A percentile compares a stretch with the other conserved stretches of the same genome.
Conservation (phyloP, 352 stramenopile species). For the Elongisporangium anandrum region DNA sequence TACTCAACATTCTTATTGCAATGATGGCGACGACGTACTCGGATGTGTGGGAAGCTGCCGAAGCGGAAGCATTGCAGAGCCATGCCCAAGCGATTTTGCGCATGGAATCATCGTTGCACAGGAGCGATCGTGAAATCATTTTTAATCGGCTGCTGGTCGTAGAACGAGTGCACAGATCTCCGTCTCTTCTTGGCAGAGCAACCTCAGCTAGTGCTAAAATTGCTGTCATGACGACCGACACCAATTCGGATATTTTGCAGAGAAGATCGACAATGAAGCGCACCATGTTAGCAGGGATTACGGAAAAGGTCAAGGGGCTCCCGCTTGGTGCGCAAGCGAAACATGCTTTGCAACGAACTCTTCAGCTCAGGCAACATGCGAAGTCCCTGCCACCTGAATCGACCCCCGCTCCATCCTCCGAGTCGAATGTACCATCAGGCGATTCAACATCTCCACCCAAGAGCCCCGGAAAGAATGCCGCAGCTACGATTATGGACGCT, state of each 20-base stretch:
- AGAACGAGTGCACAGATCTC: not conserved
- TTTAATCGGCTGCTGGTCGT: constrained; percentile 31
- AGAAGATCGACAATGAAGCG: constrained; percentile 23
- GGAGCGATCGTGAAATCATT: constrained; percentile 25
- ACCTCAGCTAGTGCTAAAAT: constrained; percentile 6
- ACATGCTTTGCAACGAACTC: constrained; percentile 6
- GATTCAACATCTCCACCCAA: not conserved
- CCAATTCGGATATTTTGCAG: constrained; percentile 9
- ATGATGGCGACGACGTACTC: constrained; percentile 70
- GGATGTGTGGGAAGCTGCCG: constrained; percentile 50
- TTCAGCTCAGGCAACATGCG: not conserved
- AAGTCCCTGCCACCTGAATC: not conserved
- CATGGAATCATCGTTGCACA: constrained; percentile 43
- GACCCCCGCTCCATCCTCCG: not conserved
- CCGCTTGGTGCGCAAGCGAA: constrained; percentile 11
- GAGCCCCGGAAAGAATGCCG: not conserved
- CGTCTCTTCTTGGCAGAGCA: not conserved
- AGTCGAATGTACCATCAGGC: not conserved
- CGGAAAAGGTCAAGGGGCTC: constrained; percentile 17
- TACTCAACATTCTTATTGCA: constrained; percentile 70
- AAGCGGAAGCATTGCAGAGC: constrained; percentile 48
- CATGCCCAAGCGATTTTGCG: constrained; percentile 48
- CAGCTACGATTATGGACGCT: constrained; percentile 13
- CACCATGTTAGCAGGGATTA: constrained; percentile 18
- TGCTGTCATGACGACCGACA: constrained; percentile 3